These are phyloP conservation scores for Trichoderma sp. DNA, from an alignment of 2,329 filamentous ascomycete species.

Conservation along the genomic window DNA sequence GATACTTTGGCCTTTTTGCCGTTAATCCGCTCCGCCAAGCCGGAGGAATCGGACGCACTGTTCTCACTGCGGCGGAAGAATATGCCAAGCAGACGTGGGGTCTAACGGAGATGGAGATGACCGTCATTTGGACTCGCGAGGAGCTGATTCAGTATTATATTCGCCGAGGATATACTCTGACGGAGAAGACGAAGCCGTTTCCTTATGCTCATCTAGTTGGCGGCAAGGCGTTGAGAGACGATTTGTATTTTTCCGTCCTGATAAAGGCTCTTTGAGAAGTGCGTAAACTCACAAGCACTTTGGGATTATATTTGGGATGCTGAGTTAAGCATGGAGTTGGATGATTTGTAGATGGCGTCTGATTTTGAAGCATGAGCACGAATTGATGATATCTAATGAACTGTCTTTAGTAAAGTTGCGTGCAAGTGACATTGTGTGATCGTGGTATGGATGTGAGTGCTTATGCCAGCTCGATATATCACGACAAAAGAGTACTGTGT, in stretches of 20 bases:
- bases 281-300: neutral
- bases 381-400: neutral
- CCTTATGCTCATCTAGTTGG: constrained; percentile 40
- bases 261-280: constrained; percentile 36
- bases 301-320: neutral
- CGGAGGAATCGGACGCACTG: constrained; percentile 43
- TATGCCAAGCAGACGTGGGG: constrained; percentile 31
- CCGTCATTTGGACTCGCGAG: constrained; percentile 42
- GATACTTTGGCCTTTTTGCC: constrained; percentile 43
- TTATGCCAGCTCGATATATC: neutral
- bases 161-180: constrained; percentile 42
- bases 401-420: neutral
- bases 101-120: constrained; percentile 40
- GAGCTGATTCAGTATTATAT: constrained; percentile 49
- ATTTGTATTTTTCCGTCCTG: constrained; percentile 43
- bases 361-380: neutral
- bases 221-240: constrained; percentile 40
- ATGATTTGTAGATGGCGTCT: neutral
- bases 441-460: neutral
- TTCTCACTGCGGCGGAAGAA: constrained; percentile 43
- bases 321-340: neutral
- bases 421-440: neutral
- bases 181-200: constrained; percentile 42
- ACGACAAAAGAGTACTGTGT: neutral
- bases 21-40: constrained; percentile 44